These are phyloP conservation scores for Pythium biforme DNA, from an alignment of 352 stramenopile genomes.

Conservation along the genomic window DNA sequence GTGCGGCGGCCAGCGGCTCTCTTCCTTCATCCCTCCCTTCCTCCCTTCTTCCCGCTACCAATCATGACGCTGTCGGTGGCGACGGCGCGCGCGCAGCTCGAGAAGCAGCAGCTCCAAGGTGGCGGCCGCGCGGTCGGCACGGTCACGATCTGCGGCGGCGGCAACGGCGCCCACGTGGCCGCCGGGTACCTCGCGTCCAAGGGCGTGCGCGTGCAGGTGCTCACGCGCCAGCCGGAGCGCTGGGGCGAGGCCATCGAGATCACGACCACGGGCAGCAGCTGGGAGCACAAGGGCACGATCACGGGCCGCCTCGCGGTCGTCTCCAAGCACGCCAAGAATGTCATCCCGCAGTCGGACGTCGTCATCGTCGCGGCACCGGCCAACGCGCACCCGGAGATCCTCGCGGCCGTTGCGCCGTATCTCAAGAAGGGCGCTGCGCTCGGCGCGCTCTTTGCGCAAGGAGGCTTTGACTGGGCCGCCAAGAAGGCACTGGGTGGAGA, in stretches of 20 bases:
- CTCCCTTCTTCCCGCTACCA: neutral
- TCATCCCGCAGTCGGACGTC: conserved; percentile 87
- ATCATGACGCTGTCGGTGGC: conserved; percentile 79
- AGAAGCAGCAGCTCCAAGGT: conserved; percentile 45
- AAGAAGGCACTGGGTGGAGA: conserved; percentile 83
- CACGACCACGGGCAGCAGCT: conserved; percentile 81
- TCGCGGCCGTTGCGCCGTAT: conserved; percentile 74
- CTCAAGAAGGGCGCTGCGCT: conserved; percentile 85
- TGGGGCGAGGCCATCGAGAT: conserved; percentile 82
- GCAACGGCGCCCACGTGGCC: conserved; percentile 90
- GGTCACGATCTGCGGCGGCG: conserved; percentile 90
- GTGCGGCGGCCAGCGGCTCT: no score
- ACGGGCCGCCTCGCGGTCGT: conserved; percentile 69
- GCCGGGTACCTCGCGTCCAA: conserved; percentile 87
- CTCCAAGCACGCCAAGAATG: conserved; percentile 79
- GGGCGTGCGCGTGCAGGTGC: conserved; percentile 76
- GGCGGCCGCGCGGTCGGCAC: conserved; percentile 40
- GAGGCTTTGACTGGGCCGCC: conserved; percentile 91
- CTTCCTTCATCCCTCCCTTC: no score
- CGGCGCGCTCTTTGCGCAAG: conserved; percentile 89
- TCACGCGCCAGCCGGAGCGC: conserved; percentile 79
- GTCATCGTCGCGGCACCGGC: conserved; percentile 89
- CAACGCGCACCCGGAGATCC: conserved; percentile 85
- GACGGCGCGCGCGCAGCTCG: conserved; percentile 60
- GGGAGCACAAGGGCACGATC: conserved; percentile 77